Base-by-base conservation (phyloP, 1,284 basidiomycete genomes). In the Anthracocystis setariae region DNA sequence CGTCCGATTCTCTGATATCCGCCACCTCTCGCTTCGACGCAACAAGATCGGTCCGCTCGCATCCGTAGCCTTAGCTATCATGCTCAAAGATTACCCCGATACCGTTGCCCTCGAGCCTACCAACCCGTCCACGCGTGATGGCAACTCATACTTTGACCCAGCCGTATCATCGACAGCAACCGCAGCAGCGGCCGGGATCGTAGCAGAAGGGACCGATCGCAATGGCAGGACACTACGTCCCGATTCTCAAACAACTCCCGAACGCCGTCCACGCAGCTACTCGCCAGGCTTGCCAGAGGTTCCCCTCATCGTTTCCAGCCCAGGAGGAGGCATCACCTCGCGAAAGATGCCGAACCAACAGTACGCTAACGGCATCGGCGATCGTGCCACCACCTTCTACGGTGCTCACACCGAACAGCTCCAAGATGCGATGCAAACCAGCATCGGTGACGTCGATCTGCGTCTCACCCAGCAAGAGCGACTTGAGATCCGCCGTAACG, bases 1-100 rank as follows among this genome's bases (percentile, higher is more conserved):
- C 7, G 76, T 82, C 23, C 78, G 79, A 2, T 64, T 56, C 44
- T 81, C 79, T 5, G 69, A 74, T 13, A 61, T 82, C 8, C 71
- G 68, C n/a, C 81, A 82, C 38, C 54, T 82, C 8, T 80, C 77
- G 24, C 63, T 82, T 8, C 73, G 79, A 25, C 71, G 74, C 32
- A 80, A 80, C 68, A 61, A 61, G 48, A 76, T 81, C 44, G 60
- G 57, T 10, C 61, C 61, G 37, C 47, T 60, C 9, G 72, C 68
- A 13, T 69, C 70, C 2, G 63, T 62, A 0, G 73, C 68, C 3
- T 52, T 81, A 1, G 76, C 75, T 5, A 56, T 70, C 61, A 56
- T 79, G 62, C 58, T 81, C 24, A 70, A 72, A 46, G 78, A 80
- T 46, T 74, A 76, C n/a, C 68, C 73, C 25, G 78, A 73, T 21